Evolutionary conservation across 805 yeast species (phyloP).

Genomic region (Candida namnaoensis): DNA sequence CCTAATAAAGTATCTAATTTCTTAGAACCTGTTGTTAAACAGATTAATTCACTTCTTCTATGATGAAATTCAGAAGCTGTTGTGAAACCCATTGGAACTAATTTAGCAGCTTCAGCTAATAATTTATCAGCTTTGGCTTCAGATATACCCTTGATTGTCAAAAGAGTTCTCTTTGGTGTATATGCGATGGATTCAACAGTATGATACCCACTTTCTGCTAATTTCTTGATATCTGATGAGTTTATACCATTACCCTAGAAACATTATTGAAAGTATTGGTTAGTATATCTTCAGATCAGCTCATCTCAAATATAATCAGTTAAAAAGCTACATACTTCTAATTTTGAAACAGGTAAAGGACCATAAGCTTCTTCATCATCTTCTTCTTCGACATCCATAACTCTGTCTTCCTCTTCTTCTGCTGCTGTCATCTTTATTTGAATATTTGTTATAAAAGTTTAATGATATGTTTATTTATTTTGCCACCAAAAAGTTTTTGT

Average conservation of each 20-base stretch:
- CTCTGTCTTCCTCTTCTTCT: conserved; percentile 2
- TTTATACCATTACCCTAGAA: conserved; percentile 78
- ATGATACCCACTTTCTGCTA: conserved; percentile 75
- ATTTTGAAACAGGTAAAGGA: conserved; percentile 43
- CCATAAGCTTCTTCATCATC: conserved; percentile 50
- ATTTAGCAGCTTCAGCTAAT: conserved; percentile 71
- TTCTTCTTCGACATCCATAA: conserved; percentile 20
- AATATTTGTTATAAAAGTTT: too few relatives aligned
- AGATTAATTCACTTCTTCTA: conserved; percentile 82
- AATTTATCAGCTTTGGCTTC: conserved; percentile 91
- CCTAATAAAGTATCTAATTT: conserved; percentile 88
- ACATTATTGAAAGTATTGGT: not conserved
- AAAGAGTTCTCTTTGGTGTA: conserved; percentile 74
- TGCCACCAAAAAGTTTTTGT: too few relatives aligned
- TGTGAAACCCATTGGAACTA: conserved; percentile 94
- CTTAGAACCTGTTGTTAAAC: conserved; percentile 92
- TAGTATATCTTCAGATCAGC: not conserved
- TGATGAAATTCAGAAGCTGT: conserved; percentile 93
- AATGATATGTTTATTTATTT: too few relatives aligned
- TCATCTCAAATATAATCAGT: too few relatives aligned
- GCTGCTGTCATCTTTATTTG: not conserved
- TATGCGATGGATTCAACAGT: conserved; percentile 93
- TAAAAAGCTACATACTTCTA: conserved; percentile 23
- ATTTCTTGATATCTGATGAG: conserved; percentile 65
- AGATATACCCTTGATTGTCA: conserved; percentile 82